Evolutionary conservation across 805 yeast genomes (phyloP).

Genomic region (Spathaspora boniae): DNA sequence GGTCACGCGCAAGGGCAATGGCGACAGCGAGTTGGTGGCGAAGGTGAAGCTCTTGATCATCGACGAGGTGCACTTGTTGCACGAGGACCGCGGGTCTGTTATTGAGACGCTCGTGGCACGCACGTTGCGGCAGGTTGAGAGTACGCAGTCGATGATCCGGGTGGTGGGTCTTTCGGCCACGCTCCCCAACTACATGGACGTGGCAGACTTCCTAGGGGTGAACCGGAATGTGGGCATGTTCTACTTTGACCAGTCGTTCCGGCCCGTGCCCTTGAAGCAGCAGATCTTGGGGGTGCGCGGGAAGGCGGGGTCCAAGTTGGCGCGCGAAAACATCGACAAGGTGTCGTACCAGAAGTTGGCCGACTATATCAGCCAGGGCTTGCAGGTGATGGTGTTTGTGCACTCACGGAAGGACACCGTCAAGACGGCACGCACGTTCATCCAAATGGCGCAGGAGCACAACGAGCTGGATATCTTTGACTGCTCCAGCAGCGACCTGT

Average conservation of each 20-base stretch:
- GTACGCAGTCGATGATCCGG: conserved; percentile 88
- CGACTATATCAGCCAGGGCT: conserved; percentile 63
- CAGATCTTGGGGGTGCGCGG: conserved; percentile 84
- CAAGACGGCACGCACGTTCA: conserved; percentile 72
- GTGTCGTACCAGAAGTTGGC: conserved; percentile 74
- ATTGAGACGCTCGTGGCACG: conserved; percentile 93
- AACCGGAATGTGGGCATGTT: conserved; percentile 90
- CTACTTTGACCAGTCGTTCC: conserved; percentile 85
- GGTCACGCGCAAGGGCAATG: conserved; percentile 88
- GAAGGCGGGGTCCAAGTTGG: conserved; percentile 71
- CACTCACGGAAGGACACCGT: conserved; percentile 93
- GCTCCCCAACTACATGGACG: conserved; percentile 85
- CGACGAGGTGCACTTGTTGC: conserved; percentile 94
- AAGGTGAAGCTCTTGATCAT: conserved; percentile 84
- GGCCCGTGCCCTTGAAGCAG: conserved; percentile 93
- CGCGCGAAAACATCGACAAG: conserved; percentile 69
- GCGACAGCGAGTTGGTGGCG: conserved; percentile 79
- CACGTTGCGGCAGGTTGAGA: conserved; percentile 91
- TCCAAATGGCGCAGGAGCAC: conserved; percentile 60
- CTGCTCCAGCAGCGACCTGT: conserved; percentile 42
- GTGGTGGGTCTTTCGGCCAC: conserved; percentile 95
- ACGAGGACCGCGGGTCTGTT: conserved; percentile 97
- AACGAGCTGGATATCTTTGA: conserved; percentile 59
- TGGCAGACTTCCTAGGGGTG: conserved; percentile 91
- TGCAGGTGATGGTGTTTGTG: conserved; percentile 95